phyloP scores from a whole-genome alignment of 179 eudicot genomes.

The Beta lomatogona region DNA sequence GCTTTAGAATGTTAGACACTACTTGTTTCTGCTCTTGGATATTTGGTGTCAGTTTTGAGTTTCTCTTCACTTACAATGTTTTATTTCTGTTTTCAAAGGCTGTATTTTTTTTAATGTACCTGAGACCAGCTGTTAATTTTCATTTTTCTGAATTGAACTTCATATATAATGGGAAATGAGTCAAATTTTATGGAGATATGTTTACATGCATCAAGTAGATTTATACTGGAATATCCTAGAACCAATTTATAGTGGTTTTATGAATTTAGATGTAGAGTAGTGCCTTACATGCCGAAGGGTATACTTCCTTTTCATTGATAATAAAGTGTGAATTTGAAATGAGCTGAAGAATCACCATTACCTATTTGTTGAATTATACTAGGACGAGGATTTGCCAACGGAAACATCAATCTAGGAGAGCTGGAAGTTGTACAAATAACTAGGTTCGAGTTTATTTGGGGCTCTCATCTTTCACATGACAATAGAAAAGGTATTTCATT shows the following conservation, averaged over 20 bases:
- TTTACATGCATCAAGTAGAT: background rate
- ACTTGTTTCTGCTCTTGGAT: slow-evolving; percentile 10
- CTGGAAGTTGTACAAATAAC: slow-evolving; percentile 68
- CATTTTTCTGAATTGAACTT: background rate
- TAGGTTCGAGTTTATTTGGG: slow-evolving; percentile 69
- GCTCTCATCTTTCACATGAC: slow-evolving; percentile 48
- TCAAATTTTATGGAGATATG: background rate
- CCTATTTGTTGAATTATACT: slow-evolving; percentile 17
- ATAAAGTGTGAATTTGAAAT: background rate
- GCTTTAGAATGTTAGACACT: slow-evolving; percentile 2
- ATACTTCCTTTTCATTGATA: background rate
- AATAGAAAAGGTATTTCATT: slow-evolving; percentile 53
- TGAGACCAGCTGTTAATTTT: too few species aligned
- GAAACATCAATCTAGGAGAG: slow-evolving; percentile 70
- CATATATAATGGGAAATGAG: background rate
- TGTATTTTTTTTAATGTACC: background rate
- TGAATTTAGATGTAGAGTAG: background rate
- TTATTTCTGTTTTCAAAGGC: background rate
- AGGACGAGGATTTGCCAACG: slow-evolving; percentile 78
- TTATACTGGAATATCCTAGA: background rate
- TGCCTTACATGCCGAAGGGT: background rate
- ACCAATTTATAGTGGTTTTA: background rate
- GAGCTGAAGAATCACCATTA: background rate
- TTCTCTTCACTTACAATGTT: background rate
- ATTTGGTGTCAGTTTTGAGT: background rate